Base-by-base conservation (phyloP, 371 early-diverging fungal species). In the Nematocida major region DNA sequence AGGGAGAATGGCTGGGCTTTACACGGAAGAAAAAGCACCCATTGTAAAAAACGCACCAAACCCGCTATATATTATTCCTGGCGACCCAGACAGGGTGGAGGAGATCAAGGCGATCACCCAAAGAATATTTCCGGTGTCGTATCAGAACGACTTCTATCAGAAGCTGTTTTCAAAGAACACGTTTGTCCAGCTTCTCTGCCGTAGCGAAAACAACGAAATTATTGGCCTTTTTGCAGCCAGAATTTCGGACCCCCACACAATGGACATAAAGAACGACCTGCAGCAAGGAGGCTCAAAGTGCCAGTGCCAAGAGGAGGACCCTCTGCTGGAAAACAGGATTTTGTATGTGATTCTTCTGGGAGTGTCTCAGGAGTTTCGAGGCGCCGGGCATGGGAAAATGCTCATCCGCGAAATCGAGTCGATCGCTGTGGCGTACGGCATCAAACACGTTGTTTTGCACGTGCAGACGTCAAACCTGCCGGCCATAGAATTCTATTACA, bases 401-500 rank as follows among this genome's bases (percentile, higher is more conserved):
- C 24, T 73, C 1, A 15, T 73, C 20, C 18, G 26, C 9, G 32
- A 26, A 43, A 73, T 65, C 1, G 51, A 63, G 9, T 42, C 78
- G 38, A 73, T 62, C 47, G 26, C 65, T 28, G 36, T 24, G 32
- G 49, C 66, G 11, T 69, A 61, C 7, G 50, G 49, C 7, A 61
- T 73, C 15, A 18, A 40, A 15, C 76, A 73, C 34, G 65, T 95
- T 15, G 88, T 89, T 48, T 85, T 95, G 70, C 96, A 95, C 79
- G 95, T 94, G 22, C 94, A 95, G 82, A 87, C 87, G 0, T 85
- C 87, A 47, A 95, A 95, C 82, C 87, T 86, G 67, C 87, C 87
- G 39, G 96, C 94, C 53, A 78, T 93, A 49, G 82, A 86, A 15
- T 94, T 95, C 82, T 95, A 95, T 85, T 86, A 88, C 81, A 88